These are phyloP conservation scores for Diaporthe sp. DNA, from an alignment of 2,329 filamentous ascomycete genomes.

Conservation along the genomic window DNA sequence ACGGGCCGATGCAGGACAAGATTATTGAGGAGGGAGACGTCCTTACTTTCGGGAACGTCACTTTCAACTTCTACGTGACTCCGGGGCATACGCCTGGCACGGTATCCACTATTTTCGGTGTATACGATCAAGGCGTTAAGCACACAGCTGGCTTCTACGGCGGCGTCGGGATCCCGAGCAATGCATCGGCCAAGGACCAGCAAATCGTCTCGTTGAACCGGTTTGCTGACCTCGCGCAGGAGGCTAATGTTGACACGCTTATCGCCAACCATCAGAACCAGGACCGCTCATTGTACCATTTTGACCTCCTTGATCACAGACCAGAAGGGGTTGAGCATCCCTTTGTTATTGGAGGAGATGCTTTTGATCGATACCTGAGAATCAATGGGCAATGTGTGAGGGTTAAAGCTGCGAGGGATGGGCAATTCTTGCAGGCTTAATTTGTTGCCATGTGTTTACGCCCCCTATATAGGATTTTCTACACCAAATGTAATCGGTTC, in stretches of 20 bases:
- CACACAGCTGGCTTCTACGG: conserved; percentile 13
- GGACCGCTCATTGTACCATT: conserved; percentile 36
- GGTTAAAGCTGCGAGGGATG: conserved; percentile 7
- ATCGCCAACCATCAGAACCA: conserved; percentile 46
- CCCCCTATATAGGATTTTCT: fast-evolving
- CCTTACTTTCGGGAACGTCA: conserved; percentile 1
- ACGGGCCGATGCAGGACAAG: background rate
- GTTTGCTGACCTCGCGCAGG: conserved; percentile 32
- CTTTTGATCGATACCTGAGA: conserved; percentile 9
- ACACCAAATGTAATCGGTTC: too few species aligned
- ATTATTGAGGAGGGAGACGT: background rate
- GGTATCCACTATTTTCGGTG: background rate
- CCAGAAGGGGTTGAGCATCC: background rate
- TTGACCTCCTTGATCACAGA: conserved; percentile 9
- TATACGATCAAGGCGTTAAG: background rate
- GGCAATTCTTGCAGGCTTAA: conserved; percentile 16
- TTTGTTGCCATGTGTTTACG: too few species aligned
- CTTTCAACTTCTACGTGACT: conserved; percentile 2
- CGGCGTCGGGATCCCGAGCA: conserved; percentile 1
- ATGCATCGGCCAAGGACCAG: background rate
- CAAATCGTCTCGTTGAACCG: conserved; percentile 13
- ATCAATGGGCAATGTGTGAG: conserved; percentile 10
- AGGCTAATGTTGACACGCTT: conserved; percentile 42
- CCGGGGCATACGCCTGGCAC: conserved; percentile 9
- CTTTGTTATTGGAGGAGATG: background rate